A percentile compares a stretch with the other conserved stretches of the same genome.
Conservation (phyloP, 208 protist genomes). For the Giardia muris region DNA sequence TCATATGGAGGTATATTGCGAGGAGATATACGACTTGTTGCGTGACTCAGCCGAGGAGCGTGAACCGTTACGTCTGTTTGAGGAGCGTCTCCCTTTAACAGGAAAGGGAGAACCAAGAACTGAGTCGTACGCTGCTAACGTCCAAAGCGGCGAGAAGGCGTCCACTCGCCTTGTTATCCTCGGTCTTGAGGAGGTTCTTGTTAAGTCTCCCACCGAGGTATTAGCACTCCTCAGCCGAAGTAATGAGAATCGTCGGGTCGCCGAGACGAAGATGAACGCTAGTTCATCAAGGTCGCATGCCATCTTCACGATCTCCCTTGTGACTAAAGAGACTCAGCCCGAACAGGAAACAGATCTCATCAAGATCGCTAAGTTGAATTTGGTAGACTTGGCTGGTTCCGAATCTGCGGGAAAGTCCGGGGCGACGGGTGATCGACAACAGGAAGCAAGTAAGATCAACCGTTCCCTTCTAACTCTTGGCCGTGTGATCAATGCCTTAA, state of each 20-base stretch:
- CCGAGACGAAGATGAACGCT: slow-evolving; percentile 37
- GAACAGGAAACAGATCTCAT: neutral
- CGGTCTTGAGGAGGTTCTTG: neutral
- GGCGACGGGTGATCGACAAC: slow-evolving; percentile 1
- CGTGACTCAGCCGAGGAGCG: neutral
- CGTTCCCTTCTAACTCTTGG: slow-evolving; percentile 34
- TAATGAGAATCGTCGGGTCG: slow-evolving; percentile 17
- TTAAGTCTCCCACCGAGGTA: slow-evolving; percentile 7
- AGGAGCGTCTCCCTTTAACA: neutral
- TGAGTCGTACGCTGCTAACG: no score
- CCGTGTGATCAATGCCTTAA: slow-evolving; percentile 36
- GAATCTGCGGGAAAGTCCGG: slow-evolving; percentile 30
- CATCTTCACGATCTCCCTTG: slow-evolving; percentile 32
- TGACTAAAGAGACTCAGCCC: neutral
- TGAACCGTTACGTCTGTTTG: slow-evolving; percentile 15
- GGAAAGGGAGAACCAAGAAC: no score
- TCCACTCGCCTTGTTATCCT: neutral
- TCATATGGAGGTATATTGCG: slow-evolving; percentile 39
- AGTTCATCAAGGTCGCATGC: slow-evolving; percentile 35
- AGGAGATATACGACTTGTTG: slow-evolving; percentile 38
- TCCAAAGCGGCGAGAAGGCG: neutral
- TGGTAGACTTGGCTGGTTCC: slow-evolving; percentile 43
- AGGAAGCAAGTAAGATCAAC: slow-evolving; percentile 42
- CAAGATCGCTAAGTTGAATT: neutral
- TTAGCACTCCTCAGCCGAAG: slow-evolving; percentile 12